Evolutionary conservation across 805 yeast genomes (phyloP).

Genomic region (Candida xyloterini): DNA sequence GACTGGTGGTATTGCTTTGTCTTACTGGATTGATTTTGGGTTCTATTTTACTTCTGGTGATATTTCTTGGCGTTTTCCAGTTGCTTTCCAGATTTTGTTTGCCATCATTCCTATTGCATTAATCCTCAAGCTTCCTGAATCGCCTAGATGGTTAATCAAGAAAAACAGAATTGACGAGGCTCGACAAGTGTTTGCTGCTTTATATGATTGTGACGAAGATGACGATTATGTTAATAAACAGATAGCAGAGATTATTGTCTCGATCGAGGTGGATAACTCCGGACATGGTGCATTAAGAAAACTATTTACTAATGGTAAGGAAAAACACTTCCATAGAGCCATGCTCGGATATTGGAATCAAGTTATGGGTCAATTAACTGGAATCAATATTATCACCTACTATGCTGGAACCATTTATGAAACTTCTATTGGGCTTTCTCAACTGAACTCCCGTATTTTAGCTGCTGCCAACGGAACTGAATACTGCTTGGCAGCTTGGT

Average conservation of each 20-base stretch:
- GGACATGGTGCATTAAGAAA: constrained; percentile 24
- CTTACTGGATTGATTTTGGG: constrained; percentile 39
- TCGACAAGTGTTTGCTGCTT: constrained; percentile 38
- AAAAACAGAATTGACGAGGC: constrained; percentile 44
- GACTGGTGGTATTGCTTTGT: constrained; percentile 31
- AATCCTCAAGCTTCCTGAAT: constrained; percentile 35
- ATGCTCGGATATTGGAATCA: constrained; percentile 43
- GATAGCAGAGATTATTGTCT: constrained; percentile 19
- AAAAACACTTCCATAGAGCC: constrained; percentile 46
- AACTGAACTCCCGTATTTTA: constrained; percentile 39
- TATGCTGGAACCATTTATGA: constrained; percentile 57
- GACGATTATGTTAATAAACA: constrained; percentile 15
- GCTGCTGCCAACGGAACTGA: constrained; percentile 21
- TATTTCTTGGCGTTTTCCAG: constrained; percentile 35
- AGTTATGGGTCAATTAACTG: constrained; percentile 47
- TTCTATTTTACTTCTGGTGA: constrained; percentile 31
- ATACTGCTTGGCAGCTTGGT: constrained; percentile 32
- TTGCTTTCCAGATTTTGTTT: constrained; percentile 34
- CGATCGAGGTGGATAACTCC: constrained; percentile 21
- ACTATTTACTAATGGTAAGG: constrained; percentile 40
- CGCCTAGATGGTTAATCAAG: constrained; percentile 43
- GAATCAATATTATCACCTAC: constrained; percentile 56
- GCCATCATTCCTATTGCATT: constrained; percentile 18
- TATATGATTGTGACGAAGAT: constrained; percentile 32
- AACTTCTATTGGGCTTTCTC: constrained; percentile 42